Conservation (phyloP, 192 early-diverging fungal species). For the Umbelopsis sp. region DNA sequence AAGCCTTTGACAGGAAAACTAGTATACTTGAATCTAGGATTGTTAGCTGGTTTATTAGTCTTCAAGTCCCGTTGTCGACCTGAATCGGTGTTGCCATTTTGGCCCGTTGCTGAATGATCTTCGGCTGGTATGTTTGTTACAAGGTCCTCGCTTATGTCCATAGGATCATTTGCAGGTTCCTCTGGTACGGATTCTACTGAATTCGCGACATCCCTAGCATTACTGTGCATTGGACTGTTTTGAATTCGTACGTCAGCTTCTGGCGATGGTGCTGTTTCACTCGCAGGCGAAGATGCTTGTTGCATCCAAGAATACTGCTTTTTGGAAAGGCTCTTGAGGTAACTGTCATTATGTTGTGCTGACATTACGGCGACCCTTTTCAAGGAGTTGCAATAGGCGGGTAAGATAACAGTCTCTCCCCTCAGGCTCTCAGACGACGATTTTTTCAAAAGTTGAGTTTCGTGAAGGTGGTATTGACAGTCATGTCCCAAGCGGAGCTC, state of each 20-base stretch:
- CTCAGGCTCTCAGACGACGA: not conserved
- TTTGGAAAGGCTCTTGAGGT: conserved; percentile 36
- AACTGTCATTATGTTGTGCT: conserved; percentile 14
- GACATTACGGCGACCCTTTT: conserved; percentile 1
- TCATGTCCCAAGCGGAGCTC: too few species aligned
- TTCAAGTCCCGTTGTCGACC: not conserved
- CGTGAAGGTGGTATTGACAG: not conserved
- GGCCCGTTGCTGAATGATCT: not conserved
- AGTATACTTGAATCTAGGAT: conserved; percentile 49
- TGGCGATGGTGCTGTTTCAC: not conserved
- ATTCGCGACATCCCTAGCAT: not conserved
- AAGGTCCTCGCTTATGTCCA: not conserved
- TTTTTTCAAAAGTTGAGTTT: not conserved
- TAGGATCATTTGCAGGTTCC: not conserved
- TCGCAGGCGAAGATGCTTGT: conserved; percentile 21
- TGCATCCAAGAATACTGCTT: conserved; percentile 44
- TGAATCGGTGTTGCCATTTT: not conserved
- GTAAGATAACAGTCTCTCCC: not conserved
- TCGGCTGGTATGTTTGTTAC: not conserved
- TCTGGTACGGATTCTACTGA: not conserved
- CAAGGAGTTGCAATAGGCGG: conserved; percentile 9
- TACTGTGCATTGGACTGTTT: not conserved
- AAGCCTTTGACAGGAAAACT: conserved; percentile 51
- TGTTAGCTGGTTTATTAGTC: not conserved
- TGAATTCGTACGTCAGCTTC: not conserved